These are phyloP conservation scores for Russula emetica DNA, from an alignment of 768 basidiomycete species.

Conservation along the genomic window DNA sequence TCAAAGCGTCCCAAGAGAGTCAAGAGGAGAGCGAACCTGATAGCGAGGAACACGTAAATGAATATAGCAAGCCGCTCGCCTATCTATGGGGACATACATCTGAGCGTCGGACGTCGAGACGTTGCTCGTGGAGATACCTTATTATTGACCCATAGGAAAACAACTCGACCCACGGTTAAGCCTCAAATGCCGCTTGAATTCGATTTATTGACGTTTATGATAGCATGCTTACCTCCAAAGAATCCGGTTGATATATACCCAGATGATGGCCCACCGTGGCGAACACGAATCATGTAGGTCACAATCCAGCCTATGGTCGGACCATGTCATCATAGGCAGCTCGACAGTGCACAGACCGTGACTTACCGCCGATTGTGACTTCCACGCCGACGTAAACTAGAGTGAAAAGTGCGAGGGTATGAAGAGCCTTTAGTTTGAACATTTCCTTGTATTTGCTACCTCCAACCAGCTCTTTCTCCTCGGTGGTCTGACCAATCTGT, in stretches of 20 bases:
- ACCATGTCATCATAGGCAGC: background rate
- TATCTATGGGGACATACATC: slow-evolving; percentile 29
- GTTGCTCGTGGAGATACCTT: slow-evolving; percentile 31
- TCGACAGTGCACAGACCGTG: background rate
- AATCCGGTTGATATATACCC: slow-evolving; percentile 51
- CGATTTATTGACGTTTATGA: background rate
- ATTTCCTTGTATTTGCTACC: slow-evolving; percentile 47
- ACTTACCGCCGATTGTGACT: slow-evolving; percentile 38
- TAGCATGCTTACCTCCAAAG: slow-evolving; percentile 38
- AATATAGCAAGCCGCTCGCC: slow-evolving; percentile 39
- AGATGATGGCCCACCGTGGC: slow-evolving; percentile 44
- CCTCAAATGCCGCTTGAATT: slow-evolving; percentile 31
- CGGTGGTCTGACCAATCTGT: slow-evolving; percentile 48
- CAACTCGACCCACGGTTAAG: slow-evolving; percentile 50
- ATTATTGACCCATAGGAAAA: slow-evolving; percentile 48
- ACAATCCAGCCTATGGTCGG: slow-evolving; percentile 48
- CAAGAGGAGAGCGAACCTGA: slow-evolving; percentile 34
- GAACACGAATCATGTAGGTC: slow-evolving; percentile 44
- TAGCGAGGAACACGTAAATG: slow-evolving; percentile 37
- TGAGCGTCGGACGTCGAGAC: background rate
- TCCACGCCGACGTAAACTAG: slow-evolving; percentile 44
- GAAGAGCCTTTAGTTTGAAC: slow-evolving; percentile 38
- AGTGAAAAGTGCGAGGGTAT: slow-evolving; percentile 42
- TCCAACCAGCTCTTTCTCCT: slow-evolving; percentile 38
- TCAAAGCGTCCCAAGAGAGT: background rate